Percentiles rank a stretch among this genome's conserved stretches.
Conservation (phyloP, 306 rosid species). For the Hippophae tibetana region DNA sequence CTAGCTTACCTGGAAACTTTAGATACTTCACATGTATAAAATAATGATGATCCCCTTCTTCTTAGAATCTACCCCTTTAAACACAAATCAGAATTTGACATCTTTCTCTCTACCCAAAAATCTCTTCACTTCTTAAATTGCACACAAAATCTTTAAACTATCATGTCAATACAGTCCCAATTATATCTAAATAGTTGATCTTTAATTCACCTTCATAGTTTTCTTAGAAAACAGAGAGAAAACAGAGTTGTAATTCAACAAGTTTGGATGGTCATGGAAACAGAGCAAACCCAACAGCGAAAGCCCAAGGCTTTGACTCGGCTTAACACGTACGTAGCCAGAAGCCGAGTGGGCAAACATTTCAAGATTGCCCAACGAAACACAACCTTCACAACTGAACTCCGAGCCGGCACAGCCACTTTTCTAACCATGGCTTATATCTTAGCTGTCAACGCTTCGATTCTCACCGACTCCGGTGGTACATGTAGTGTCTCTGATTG, state of each 20-base stretch:
- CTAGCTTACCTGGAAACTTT: too few species aligned
- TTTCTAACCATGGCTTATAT: slow-evolving; percentile 99
- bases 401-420: slow-evolving; percentile 96
- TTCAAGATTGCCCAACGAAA: slow-evolving; percentile 74
- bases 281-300: slow-evolving; percentile 12
- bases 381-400: slow-evolving; percentile 88
- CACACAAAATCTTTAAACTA: too few species aligned
- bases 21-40: background rate
- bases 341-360: slow-evolving; percentile 46
- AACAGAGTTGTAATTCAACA: background rate
- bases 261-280: slow-evolving; percentile 32
- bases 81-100: background rate
- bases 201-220: too few species aligned
- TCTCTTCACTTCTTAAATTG: too few species aligned
- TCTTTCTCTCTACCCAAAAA: background rate
- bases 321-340: slow-evolving; percentile 42
- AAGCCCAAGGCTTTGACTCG: slow-evolving; percentile 34
- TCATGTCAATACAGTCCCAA: too few species aligned
- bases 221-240: background rate
- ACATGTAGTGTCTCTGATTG: slow-evolving; percentile 84
- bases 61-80: background rate
- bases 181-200: too few species aligned
- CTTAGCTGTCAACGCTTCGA: slow-evolving; percentile 97
- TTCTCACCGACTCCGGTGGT: slow-evolving; percentile 83
- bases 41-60: background rate